Percentiles rank a stretch among this genome's conserved stretches.
phyloP scores from a whole-genome alignment of 2,329 filamentous ascomycete genomes.

The Tolypocladium album region DNA sequence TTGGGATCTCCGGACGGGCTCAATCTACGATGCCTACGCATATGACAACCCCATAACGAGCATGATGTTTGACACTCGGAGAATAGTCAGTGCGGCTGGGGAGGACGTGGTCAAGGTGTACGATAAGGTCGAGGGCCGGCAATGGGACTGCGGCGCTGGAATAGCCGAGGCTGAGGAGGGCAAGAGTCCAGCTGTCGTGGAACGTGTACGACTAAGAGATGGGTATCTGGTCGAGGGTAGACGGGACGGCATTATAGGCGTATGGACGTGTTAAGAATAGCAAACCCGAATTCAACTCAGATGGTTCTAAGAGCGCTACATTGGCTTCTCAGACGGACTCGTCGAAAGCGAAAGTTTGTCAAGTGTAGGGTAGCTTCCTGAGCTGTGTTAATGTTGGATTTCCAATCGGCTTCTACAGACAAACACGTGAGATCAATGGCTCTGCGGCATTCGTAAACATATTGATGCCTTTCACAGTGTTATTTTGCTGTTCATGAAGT shows the following conservation, averaged over 20 bases:
- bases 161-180: constrained; percentile 57
- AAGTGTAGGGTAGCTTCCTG: not conserved
- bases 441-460: not conserved
- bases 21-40: constrained; percentile 90
- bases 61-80: constrained; percentile 92
- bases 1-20: constrained; percentile 94
- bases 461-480: not conserved
- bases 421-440: not conserved
- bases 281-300: not conserved
- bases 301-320: not conserved
- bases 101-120: constrained; percentile 96
- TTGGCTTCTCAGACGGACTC: no score
- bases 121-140: constrained; percentile 88
- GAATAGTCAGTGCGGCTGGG: constrained; percentile 82
- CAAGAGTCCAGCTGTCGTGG: constrained; percentile 58
- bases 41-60: constrained; percentile 86
- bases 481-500: not conserved
- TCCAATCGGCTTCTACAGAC: no score
- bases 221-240: constrained; percentile 90
- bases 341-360: no score
- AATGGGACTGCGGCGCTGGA: constrained; percentile 93
- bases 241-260: constrained; percentile 75
- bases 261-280: constrained; percentile 62
- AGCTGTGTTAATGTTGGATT: no score
- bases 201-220: constrained; percentile 82